Percentiles rank a stretch among this genome's conserved stretches.
These are phyloP conservation scores for Talaromyces sp. DNA, from an alignment of 2,329 filamentous ascomycete genomes.

Conservation along the genomic window DNA sequence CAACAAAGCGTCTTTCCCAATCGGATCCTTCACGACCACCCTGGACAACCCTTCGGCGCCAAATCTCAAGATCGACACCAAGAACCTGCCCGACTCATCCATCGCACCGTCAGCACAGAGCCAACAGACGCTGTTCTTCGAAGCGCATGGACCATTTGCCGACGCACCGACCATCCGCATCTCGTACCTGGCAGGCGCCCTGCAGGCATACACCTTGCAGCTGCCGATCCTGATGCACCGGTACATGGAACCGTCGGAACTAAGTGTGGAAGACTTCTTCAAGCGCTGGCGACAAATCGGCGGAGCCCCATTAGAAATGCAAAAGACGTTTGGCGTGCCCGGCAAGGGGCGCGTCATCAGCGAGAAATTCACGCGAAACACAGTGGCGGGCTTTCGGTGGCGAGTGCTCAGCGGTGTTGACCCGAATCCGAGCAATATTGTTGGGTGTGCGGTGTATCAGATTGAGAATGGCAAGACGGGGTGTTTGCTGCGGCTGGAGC, in stretches of 20 bases:
- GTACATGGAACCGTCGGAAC: slow-evolving; percentile 89
- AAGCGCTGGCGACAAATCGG: slow-evolving; percentile 99
- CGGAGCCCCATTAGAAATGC: slow-evolving; percentile 76
- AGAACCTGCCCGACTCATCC: slow-evolving; percentile 78
- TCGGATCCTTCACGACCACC: slow-evolving; percentile 91
- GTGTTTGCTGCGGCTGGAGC: slow-evolving; percentile 87
- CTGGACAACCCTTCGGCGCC: slow-evolving; percentile 64
- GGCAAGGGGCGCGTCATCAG: slow-evolving; percentile 61
- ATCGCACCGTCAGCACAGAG: slow-evolving; percentile 71
- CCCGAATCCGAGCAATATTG: slow-evolving; percentile 88
- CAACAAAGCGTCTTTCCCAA: slow-evolving; percentile 81
- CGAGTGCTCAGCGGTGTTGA: slow-evolving; percentile 80
- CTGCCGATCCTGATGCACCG: slow-evolving; percentile 86
- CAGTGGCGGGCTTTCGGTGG: slow-evolving; percentile 84
- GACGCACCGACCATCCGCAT: slow-evolving; percentile 87
- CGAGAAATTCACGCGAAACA: slow-evolving; percentile 63
- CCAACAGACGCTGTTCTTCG: slow-evolving; percentile 93
- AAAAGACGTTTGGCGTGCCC: slow-evolving; percentile 72
- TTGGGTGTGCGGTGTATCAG: slow-evolving; percentile 79
- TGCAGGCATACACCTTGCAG: slow-evolving; percentile 88
- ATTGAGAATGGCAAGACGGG: slow-evolving; percentile 81
- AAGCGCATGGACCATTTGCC: slow-evolving; percentile 73
- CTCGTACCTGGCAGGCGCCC: slow-evolving; percentile 85
- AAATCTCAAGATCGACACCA: slow-evolving; percentile 79
- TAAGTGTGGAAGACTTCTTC: slow-evolving; percentile 92